These are phyloP conservation scores for Grosmannia serpens DNA, from an alignment of 2,329 filamentous ascomycete genomes.

Conservation along the genomic window DNA sequence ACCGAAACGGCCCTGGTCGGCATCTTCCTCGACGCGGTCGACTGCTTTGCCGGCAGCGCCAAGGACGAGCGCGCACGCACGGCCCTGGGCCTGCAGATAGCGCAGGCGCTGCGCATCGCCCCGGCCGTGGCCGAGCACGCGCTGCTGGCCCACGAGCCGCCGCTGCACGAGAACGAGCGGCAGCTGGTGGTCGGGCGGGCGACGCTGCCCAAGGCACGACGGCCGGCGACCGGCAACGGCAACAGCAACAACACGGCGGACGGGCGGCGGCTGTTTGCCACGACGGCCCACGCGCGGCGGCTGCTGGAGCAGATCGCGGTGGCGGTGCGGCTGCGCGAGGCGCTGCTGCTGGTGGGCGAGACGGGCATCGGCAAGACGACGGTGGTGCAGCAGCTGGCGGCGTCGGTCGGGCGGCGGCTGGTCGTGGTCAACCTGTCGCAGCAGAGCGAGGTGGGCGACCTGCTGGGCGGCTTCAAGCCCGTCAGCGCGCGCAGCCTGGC, in stretches of 20 bases:
- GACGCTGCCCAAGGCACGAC: constrained; percentile 40
- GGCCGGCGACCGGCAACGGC: constrained; percentile 16
- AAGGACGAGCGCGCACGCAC: constrained; percentile 51
- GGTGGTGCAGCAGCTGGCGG: constrained; percentile 83
- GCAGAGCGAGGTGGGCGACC: constrained; percentile 92
- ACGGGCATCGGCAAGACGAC: constrained; percentile 98
- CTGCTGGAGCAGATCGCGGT: constrained; percentile 82
- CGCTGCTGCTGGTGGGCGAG: constrained; percentile 90
- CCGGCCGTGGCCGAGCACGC: constrained; percentile 72
- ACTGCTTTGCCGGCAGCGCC: constrained; percentile 80
- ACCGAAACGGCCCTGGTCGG: constrained; percentile 55
- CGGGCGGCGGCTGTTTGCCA: constrained; percentile 59
- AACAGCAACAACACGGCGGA: too few species aligned
- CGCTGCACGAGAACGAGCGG: constrained; percentile 49
- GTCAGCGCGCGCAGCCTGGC: constrained; percentile 82
- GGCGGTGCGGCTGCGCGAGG: constrained; percentile 73
- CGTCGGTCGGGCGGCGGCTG: constrained; percentile 72
- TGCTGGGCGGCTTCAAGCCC: constrained; percentile 92
- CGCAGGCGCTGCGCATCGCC: constrained; percentile 78
- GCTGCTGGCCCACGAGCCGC: constrained; percentile 59
- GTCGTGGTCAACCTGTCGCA: constrained; percentile 94
- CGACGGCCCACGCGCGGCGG: constrained; percentile 72
- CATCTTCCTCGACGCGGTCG: constrained; percentile 87
- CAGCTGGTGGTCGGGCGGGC: constrained; percentile 56
- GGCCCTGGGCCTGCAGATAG: constrained; percentile 57